These are phyloP conservation scores for Tolypocladium ovalisporum DNA, from an alignment of 2,329 filamentous ascomycete genomes.

Conservation along the genomic window DNA sequence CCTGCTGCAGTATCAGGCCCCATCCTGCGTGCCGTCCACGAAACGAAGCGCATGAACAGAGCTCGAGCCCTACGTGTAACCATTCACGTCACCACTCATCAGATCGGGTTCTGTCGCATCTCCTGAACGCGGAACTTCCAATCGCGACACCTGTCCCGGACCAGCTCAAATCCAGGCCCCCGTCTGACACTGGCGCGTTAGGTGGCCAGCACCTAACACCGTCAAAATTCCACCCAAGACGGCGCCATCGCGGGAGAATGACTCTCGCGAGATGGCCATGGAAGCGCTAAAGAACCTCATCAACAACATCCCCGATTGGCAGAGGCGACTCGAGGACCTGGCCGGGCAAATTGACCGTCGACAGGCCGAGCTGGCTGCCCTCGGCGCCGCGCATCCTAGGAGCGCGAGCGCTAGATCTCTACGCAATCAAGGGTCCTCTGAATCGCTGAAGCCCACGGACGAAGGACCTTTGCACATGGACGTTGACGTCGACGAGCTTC, in stretches of 20 bases:
- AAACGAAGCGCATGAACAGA: neutral
- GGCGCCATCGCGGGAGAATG: constrained; percentile 15
- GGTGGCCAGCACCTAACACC: constrained; percentile 20
- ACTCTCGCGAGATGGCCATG: constrained; percentile 30
- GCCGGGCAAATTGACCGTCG: constrained; percentile 50
- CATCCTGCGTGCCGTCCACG: neutral
- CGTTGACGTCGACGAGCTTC: constrained; percentile 5
- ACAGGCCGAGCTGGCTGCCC: constrained; percentile 46
- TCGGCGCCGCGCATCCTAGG: constrained; percentile 20
- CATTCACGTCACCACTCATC: neutral
- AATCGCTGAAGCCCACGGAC: constrained; percentile 40
- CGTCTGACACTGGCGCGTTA: constrained; percentile 12
- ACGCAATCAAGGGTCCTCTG: constrained; percentile 40
- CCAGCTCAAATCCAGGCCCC: neutral
- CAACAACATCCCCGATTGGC: constrained; percentile 49
- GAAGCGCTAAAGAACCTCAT: constrained; percentile 46
- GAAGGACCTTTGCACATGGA: constrained; percentile 21
- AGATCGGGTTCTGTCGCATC: neutral
- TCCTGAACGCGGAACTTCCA: neutral
- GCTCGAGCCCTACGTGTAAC: neutral
- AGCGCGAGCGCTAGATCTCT: constrained; percentile 27
- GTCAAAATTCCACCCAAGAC: constrained; percentile 14
- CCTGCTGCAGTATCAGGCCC: neutral
- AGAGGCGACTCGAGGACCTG: constrained; percentile 46
- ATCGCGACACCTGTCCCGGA: neutral